Base-by-base conservation (phyloP, 345 rosid species). In the Anastatica hierochuntica region DNA sequence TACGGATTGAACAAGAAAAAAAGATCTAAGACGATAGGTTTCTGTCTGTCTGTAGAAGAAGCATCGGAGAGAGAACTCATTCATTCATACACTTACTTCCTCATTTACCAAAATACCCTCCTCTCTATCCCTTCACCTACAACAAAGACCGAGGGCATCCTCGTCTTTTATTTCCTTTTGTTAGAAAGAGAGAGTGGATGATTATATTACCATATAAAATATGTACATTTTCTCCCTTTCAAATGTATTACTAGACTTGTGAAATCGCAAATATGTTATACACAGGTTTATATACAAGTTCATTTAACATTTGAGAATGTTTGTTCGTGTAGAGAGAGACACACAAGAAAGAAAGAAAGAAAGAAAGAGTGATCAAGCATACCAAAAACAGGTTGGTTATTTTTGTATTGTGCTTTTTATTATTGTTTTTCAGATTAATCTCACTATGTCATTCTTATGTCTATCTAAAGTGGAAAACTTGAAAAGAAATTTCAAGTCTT, bases 371-470 rank as follows among this genome's bases (percentile, higher is more conserved):
- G 55, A 49, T 47, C 73, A 81, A 58, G 95, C 92, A 66, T 52
- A 84, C 98, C 96, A 90, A 44, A 82, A 77, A 75, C 68, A 75
- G 49, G 83, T 85, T 2, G 95, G 95, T 49, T 79, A 81, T n/a
- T 64, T 87, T 84, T 39, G 81, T 80, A 19, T 95, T 73, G 39
- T 77, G 72, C 13, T 66, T 79, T 73, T 69, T 77, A 68, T 90
- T 92, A 16, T 76, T 13, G 39, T 66, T 61, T 54, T 77, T 71
- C 34, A 84, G n/a, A n/a, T n/a, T n/a, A n/a, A n/a, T n/a, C n/a
- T 78, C 63, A 69, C 10, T 9, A 80, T 79, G 76, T 87, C 95
- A n/a, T 40, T 86, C 96, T 47, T 79, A 66, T 9, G 68, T 42
- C 53, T 87, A 62, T 58, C 77, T 77, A 6, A 90, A 84, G 47